Base-by-base conservation (phyloP, 257 asterid genomes). In the Rhazya stricta region DNA sequence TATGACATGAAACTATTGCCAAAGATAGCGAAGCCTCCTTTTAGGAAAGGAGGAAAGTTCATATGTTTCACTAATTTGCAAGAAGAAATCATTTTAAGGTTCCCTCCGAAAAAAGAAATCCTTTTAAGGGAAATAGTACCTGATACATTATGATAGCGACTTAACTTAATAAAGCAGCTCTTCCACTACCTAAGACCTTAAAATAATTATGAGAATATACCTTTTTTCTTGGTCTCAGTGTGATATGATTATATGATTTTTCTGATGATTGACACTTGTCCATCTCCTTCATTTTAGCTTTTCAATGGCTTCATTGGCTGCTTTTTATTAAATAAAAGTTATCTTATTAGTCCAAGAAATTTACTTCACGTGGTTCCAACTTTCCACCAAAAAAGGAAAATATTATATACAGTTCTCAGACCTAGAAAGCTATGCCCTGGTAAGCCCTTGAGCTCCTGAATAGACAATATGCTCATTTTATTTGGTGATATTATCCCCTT, bases 181-280 rank as follows among this genome's bases (percentile, higher is more conserved):
- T 34, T 58, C 60, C 45, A 58, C 23, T 37, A 56, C 30, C 37
- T 46, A 46, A 39, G 13, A 43, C 73, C 73, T 66, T 75, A 70
- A 53, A 73, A 60, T 70, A 67, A 54, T 12, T 43, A n/a, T 43
- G 53, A 61, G 63, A 58, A 46, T 50, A 36, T 67, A 53, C 6
- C 51, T 54, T 73, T 34, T 42, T 13, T 13, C 1, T 48, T 48
- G 0, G 1, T 2, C 70, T 63, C 36, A 71, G 53, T 25, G 23
- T 70, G 27, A n/a, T 25, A 63, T 77, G 77, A 30, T n/a, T n/a
- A 45, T 74, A 74, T 63, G 9, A 56, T 45, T 72, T 63, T 23
- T 72, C 25, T 30, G 79, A 78, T 74, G 80, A 56, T 50, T 70
- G 82, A 81, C 82, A 81, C 82, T 72, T 81, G 79, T 65, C 58